Conservation (phyloP, 139 green algal genomes). For the Dunaliella primolecta region DNA sequence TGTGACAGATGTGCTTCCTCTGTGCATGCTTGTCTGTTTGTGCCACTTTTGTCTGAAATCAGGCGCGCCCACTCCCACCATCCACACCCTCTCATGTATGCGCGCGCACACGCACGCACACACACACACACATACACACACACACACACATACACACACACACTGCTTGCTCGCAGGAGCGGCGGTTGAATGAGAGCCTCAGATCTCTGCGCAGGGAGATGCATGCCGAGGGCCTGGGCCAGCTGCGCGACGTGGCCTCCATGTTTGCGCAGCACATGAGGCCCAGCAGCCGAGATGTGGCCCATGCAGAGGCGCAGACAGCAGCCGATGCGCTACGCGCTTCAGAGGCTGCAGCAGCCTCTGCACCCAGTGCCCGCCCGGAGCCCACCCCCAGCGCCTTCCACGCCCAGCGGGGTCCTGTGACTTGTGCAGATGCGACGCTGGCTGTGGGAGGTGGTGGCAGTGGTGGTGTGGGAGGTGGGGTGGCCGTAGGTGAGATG, state of each 20-base stretch:
- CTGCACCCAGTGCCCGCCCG: background rate
- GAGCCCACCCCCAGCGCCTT: background rate
- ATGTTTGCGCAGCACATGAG: conserved; percentile 36
- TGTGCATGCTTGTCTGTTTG: too few relatives aligned
- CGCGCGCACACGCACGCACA: too few relatives aligned
- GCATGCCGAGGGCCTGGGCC: conserved; percentile 21
- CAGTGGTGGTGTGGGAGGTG: too few relatives aligned
- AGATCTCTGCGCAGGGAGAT: conserved; percentile 23
- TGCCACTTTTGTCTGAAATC: too few relatives aligned
- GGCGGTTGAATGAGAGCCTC: conserved; percentile 9
- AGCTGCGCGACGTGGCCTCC: conserved; percentile 28
- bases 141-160: background rate
- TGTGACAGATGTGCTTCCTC: too few relatives aligned
- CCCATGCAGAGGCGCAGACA: conserved; percentile 34
- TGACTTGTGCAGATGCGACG: background rate
- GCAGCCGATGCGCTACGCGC: background rate
- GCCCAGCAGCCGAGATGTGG: conserved; percentile 26
- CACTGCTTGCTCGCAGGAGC: conserved; percentile 24
- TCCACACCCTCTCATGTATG: too few relatives aligned
- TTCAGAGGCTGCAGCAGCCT: background rate
- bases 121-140: too few relatives aligned
- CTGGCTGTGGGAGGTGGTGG: too few relatives aligned
- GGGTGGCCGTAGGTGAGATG: too few relatives aligned
- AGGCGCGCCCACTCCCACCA: too few relatives aligned
- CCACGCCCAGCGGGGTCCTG: too few relatives aligned